Evolutionary conservation across 176 grass and related monocot species (phyloP).

Genomic region (Triticum monococcum): DNA sequence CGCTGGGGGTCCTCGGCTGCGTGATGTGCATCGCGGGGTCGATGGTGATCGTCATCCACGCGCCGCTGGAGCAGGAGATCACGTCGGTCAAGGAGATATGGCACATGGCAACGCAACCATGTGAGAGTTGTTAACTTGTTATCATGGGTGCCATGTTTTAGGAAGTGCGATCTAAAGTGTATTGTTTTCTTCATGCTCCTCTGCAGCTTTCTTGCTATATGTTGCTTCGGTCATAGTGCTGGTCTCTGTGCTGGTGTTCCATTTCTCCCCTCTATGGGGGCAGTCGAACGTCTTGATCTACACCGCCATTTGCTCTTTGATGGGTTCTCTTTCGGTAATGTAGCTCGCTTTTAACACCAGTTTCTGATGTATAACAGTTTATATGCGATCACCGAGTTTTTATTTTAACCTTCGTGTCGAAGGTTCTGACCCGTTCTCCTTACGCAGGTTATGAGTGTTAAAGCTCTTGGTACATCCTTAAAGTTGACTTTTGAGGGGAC

Average conservation of each 20-base stretch:
- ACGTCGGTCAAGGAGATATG: slow-evolving; percentile 90
- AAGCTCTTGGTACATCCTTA: slow-evolving; percentile 93
- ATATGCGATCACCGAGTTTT: neutral
- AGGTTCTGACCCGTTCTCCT: slow-evolving; percentile 17
- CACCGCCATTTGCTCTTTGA: slow-evolving; percentile 95
- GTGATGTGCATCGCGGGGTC: slow-evolving; percentile 91
- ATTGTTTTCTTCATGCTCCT: neutral
- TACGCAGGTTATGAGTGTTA: slow-evolving; percentile 96
- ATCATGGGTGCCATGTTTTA: neutral
- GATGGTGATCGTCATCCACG: slow-evolving; percentile 85
- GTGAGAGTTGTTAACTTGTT: slow-evolving; percentile 23
- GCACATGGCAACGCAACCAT: slow-evolving; percentile 85
- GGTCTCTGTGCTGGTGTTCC: slow-evolving; percentile 85
- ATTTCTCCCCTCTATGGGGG: slow-evolving; percentile 86
- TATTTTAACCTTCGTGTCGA: neutral
- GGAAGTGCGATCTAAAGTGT: neutral
- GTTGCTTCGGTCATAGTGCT: slow-evolving; percentile 81
- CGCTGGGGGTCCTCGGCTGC: slow-evolving; percentile 79
- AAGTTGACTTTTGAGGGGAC: slow-evolving; percentile 93
- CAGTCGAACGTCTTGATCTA: slow-evolving; percentile 92
- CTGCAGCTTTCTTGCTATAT: slow-evolving; percentile 92
- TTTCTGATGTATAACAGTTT: neutral
- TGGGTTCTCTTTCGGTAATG: slow-evolving; percentile 98
- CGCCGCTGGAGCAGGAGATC: slow-evolving; percentile 85
- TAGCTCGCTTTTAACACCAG: slow-evolving; percentile 4